phyloP scores from a whole-genome alignment of 129 eudicot species.

The Ambrosia trifida region DNA sequence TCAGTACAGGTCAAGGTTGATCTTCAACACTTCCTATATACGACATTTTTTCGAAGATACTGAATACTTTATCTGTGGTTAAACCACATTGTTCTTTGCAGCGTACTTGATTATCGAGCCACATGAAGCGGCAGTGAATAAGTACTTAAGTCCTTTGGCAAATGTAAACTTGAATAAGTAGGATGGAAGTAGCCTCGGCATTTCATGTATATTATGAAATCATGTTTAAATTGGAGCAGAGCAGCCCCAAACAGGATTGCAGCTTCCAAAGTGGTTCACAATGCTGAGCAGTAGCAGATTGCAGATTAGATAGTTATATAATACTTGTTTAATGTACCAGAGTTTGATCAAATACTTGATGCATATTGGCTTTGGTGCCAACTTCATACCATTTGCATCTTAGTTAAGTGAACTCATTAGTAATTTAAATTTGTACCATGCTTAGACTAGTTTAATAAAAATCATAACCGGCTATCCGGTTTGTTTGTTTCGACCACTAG shows the following conservation, averaged over 20 bases:
- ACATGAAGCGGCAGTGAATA: neutral
- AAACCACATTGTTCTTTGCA: conserved; percentile 15
- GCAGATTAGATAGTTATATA: conserved; percentile 21
- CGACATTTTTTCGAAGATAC: neutral
- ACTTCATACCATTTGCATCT: neutral
- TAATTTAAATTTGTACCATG: conserved; percentile 12
- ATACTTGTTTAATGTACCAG: conserved; percentile 16
- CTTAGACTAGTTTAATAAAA: neutral
- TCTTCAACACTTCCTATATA: too few species aligned
- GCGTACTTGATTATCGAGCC: neutral
- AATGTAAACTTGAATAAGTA: conserved; percentile 28
- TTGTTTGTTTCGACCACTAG: neutral
- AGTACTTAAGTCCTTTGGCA: conserved; percentile 17
- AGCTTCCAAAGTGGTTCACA: conserved; percentile 15
- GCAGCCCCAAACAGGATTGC: conserved; percentile 5
- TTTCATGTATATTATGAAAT: conserved; percentile 17
- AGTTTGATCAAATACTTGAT: conserved; percentile 8
- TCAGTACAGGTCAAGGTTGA: too few species aligned
- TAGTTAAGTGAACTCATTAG: neutral
- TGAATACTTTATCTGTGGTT: neutral
- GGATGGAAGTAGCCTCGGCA: conserved; percentile 5
- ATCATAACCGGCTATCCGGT: neutral
- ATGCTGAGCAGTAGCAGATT: conserved; percentile 9
- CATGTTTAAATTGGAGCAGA: conserved; percentile 16
- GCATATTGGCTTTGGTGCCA: neutral